These are phyloP conservation scores for Passalora sequoiae DNA, from an alignment of 2,329 filamentous ascomycete genomes.

Conservation along the genomic window DNA sequence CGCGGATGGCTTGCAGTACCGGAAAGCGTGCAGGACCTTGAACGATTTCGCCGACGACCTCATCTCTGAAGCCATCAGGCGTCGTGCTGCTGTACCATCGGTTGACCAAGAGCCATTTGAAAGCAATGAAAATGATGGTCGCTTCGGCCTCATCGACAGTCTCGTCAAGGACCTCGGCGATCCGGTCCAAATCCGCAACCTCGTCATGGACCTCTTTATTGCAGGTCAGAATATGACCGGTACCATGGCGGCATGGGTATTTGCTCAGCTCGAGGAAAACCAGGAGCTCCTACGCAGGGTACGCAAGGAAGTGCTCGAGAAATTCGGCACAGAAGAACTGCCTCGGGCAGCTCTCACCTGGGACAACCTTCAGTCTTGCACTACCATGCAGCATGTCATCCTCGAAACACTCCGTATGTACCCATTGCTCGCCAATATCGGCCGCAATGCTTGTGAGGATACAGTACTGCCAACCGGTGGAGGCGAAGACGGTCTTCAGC, in stretches of 20 bases:
- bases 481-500: constrained; percentile 38
- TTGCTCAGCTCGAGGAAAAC: constrained; percentile 30
- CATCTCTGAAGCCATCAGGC: constrained; percentile 14
- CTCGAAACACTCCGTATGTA: constrained; percentile 42
- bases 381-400: constrained; percentile 42
- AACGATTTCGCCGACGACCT: constrained; percentile 20
- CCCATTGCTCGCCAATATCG: constrained; percentile 44
- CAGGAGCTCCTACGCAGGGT: constrained; percentile 26
- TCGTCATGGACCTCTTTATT: constrained; percentile 44
- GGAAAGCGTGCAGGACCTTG: constrained; percentile 33
- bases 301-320: constrained; percentile 21
- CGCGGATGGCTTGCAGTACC: constrained; percentile 37
- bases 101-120: background rate
- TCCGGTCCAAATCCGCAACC: constrained; percentile 36
- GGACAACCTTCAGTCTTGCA: constrained; percentile 20
- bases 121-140: background rate
- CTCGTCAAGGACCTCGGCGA: constrained; percentile 41
- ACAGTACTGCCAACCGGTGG: constrained; percentile 44
- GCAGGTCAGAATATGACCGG: constrained; percentile 57
- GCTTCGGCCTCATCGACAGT: constrained; percentile 42
- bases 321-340: constrained; percentile 35
- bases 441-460: constrained; percentile 41
- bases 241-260: constrained; percentile 40
- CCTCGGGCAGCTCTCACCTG: constrained; percentile 29
- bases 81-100: constrained; percentile 4